Percentiles rank a stretch among this genome's conserved stretches.
phyloP scores from a whole-genome alignment of 1,284 basidiomycete species.

The Ustilago curta region DNA sequence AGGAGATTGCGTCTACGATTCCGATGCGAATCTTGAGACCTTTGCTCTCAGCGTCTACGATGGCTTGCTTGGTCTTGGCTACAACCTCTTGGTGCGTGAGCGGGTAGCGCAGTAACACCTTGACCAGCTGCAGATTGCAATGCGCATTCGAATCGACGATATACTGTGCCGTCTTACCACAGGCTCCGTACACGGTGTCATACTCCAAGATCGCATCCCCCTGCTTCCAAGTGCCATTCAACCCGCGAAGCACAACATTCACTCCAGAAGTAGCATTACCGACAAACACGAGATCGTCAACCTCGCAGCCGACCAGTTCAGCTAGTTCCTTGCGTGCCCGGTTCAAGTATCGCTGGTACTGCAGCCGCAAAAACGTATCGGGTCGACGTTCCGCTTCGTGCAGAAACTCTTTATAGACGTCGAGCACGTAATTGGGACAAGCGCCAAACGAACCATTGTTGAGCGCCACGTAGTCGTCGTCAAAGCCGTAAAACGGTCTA shows the following conservation, averaged over 20 bases:
- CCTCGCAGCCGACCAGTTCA: conserved; percentile 20
- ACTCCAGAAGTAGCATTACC: conserved; percentile 66
- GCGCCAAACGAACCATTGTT: conserved; percentile 52
- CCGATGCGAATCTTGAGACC: conserved; percentile 84
- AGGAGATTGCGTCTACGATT: conserved; percentile 80
- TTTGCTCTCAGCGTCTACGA: conserved; percentile 15
- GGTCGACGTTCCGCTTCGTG: conserved; percentile 35
- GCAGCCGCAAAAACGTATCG: conserved; percentile 29
- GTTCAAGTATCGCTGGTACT: conserved; percentile 21
- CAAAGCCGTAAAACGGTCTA: conserved; percentile 37
- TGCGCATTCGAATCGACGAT: conserved; percentile 60
- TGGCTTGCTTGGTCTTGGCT: conserved; percentile 52
- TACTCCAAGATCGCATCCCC: conserved; percentile 61
- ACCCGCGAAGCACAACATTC: conserved; percentile 60
- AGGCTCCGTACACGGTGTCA: conserved; percentile 65
- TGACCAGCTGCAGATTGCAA: conserved; percentile 52
- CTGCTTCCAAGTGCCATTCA: conserved; percentile 57
- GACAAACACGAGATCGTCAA: conserved; percentile 64
- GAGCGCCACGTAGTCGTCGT: conserved; percentile 31
- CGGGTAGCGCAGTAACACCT: conserved; percentile 61
- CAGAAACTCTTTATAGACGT: conserved; percentile 22
- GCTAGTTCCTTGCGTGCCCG: conserved; percentile 27
- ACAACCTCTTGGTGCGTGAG: conserved; percentile 60
- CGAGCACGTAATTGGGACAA: conserved; percentile 45
- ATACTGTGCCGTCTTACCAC: conserved; percentile 58